Conservation (phyloP, 2,329 filamentous ascomycete species). For the Dichotomopilus funicola region DNA sequence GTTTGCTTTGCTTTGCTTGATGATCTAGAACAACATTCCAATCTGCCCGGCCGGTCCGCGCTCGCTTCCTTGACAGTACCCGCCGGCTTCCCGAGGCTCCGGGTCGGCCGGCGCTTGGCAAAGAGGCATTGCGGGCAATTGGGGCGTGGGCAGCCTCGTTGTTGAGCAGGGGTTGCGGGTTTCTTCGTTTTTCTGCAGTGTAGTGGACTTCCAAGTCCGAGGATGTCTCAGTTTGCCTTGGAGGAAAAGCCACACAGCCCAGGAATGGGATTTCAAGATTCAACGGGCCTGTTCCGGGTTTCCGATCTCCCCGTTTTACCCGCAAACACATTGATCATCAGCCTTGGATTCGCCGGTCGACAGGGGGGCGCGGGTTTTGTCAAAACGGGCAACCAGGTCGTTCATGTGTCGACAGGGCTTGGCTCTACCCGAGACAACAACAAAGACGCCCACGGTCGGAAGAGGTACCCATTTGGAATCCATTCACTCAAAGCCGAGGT, state of each 20-base stretch:
- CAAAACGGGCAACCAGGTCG: no score
- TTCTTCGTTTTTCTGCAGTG: no score
- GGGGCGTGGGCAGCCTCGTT: no score
- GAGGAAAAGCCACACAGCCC: neutral
- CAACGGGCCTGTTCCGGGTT: neutral
- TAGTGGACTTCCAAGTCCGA: no score
- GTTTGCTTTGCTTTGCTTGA: neutral
- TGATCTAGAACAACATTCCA: neutral
- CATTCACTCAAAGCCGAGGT: no score
- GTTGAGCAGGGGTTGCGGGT: no score
- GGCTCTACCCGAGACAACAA: neutral
- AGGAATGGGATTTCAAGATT: neutral
- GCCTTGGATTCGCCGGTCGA: no score
- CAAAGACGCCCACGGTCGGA: neutral
- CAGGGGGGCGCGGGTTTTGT: no score
- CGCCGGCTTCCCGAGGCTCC: neutral
- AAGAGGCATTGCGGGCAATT: no score
- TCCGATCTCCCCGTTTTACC: neutral
- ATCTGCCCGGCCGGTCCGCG: neutral
- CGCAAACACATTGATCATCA: neutral
- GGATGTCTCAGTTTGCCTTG: no score
- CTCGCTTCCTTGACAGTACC: constrained; percentile 3
- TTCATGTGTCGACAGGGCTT: neutral
- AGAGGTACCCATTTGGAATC: no score
- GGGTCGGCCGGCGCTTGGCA: neutral